Base-by-base conservation (phyloP, 2,329 filamentous ascomycete species). In the Apiospora marii region DNA sequence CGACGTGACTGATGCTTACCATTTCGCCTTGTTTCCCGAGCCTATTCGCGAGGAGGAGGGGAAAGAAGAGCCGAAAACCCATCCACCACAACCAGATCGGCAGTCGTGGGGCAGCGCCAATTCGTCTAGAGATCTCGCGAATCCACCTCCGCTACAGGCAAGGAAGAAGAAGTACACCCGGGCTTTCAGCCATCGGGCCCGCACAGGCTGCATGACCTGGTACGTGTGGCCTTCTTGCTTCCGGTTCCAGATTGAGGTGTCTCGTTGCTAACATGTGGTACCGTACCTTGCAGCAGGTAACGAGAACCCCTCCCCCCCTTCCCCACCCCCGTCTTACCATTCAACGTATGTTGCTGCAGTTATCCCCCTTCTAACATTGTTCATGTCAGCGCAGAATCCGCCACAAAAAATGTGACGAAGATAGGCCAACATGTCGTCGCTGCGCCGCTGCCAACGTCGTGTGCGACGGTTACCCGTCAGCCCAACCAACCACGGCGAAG, bases 201-300 rank as follows among this genome's bases (percentile, higher is more conserved):
- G 58, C 58, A 64, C 58, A 19, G 58, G 58, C 34, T 64, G 58
- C 58, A 64, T 64, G 58, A 64, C 58, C 22, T 64, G 58, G 58
- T 64, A 64, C n/a, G 58, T 64, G 37, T 64, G 58, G 58, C 58
- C 30, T n/a, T n/a, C 58, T 64, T 41, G 58, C 34, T 16, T 30
- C 51, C 0, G n/a, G 19, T 61, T 24, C 16, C 0, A 7, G n/a
- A 51, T 27, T 30, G 58, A n/a, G 34, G n/a, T n/a, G n/a, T n/a
- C n/a, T n/a, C 34, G 13, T 19, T 16, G 22, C 58, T 64, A 64
- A 64, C 58, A 58, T 41, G 30, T 41, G 3, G 34, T 4, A 7
- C 10, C 19, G 58, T 64, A 64, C 58, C 58, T 30, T 41, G n/a
- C 58, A 64, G 58, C 58, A 64, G 58, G 58, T 64, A 64, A 61